These are phyloP conservation scores for Plasmodium cynomolgi DNA, from an alignment of 169 alveolate genomes.

Conservation along the genomic window DNA sequence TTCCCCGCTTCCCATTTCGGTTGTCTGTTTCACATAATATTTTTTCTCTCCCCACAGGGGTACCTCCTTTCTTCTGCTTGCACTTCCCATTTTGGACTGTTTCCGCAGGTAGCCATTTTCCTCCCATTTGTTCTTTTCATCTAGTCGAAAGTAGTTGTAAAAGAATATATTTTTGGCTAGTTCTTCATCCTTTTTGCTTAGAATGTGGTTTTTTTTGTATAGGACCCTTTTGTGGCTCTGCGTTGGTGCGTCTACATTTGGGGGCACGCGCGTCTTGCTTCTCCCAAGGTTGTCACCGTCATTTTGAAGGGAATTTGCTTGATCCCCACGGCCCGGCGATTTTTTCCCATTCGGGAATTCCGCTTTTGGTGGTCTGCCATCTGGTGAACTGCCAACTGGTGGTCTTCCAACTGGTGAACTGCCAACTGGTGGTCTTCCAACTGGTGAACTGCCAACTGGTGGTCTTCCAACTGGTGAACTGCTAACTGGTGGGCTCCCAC, in stretches of 20 bases:
- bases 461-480: no score
- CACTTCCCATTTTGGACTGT: not conserved
- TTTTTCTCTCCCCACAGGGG: not conserved
- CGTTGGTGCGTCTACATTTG: not conserved
- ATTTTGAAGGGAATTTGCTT: not conserved
- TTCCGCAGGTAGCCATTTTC: constrained; percentile 11
- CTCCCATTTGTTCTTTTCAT: not conserved
- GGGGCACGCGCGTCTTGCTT: not conserved
- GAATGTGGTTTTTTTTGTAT: not conserved
- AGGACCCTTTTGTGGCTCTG: not conserved
- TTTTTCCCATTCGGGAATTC: not conserved
- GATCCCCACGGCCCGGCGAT: not conserved
- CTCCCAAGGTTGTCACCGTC: not conserved
- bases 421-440: no score
- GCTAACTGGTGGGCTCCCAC: not conserved
- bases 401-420: no score
- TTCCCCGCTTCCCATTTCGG: not conserved
- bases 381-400: no score
- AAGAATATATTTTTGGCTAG: constrained; percentile 12
- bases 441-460: no score
- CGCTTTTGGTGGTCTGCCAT: not conserved
- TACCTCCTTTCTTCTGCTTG: not conserved
- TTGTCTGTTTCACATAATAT: not conserved
- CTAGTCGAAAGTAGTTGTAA: constrained; percentile 9
- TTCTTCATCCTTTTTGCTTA: constrained; percentile 33